Conservation (phyloP, 2,329 filamentous ascomycete species). For the Penicillium rolfsii region DNA sequence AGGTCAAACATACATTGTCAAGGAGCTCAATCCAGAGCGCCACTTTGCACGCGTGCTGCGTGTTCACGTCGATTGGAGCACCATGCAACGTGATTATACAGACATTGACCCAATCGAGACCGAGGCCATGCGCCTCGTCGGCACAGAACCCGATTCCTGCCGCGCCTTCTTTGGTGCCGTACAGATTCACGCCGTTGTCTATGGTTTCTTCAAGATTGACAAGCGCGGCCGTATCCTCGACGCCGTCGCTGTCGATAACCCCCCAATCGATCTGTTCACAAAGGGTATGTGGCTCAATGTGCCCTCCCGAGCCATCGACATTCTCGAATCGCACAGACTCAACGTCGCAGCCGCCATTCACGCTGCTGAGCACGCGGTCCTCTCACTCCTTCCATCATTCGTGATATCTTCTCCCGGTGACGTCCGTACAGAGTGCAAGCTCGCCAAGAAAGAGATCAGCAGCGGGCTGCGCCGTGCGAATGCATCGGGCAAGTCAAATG, state of each 20-base stretch:
- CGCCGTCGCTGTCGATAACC: conserved; percentile 89
- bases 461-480: conserved; percentile 49
- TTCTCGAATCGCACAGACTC: conserved; percentile 71
- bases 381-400: conserved; percentile 86
- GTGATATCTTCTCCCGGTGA: conserved; percentile 89
- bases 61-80: conserved; percentile 94
- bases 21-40: conserved; percentile 79
- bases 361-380: conserved; percentile 87
- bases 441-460: conserved; percentile 82
- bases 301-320: conserved; percentile 75
- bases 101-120: conserved; percentile 94
- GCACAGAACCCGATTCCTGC: conserved; percentile 55
- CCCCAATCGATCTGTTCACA: conserved; percentile 79
- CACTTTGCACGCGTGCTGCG: conserved; percentile 84
- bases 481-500: conserved; percentile 22
- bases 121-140: conserved; percentile 78
- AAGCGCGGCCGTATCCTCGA: conserved; percentile 82
- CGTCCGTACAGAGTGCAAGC: conserved; percentile 92
- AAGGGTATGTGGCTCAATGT: conserved; percentile 98
- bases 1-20: conserved; percentile 88
- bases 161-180: conserved; percentile 85
- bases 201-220: conserved; percentile 98
- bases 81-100: conserved; percentile 87
- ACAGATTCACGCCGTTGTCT: conserved; percentile 84
- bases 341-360: conserved; percentile 90